Evolutionary conservation across 2,329 filamentous ascomycete genomes (phyloP), one percentile per base, ranked within the genome.

Genomic region (Podosphaera xanthii): DNA sequence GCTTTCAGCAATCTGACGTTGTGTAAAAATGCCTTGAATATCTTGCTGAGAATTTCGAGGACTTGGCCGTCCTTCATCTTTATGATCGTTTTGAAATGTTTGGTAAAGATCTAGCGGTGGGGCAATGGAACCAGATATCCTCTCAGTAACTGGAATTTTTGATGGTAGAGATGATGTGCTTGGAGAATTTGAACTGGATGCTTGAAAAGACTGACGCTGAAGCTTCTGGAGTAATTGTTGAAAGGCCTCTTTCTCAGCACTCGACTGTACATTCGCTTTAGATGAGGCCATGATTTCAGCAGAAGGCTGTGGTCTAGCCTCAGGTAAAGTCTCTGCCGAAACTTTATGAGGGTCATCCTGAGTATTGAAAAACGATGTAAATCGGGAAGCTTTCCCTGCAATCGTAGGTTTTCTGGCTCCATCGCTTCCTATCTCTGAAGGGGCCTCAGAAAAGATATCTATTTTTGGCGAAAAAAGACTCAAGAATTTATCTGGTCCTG

Each of bases 221-320:
- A 95, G 78, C 77, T 95, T 94, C 64, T 86, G 80, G 42, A 95
- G 74, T 53, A 96, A 79, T 52, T 83, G 80, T 63, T 88, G 81
- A 71, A 96, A 95, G 0, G 88, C 90, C 69, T 89, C 85, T 70
- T 88, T 87, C 67, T 95, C 90, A 8, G 63, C 56, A 58, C 63
- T 62, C 33, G 61, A 58, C 54, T 61, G 70, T 63, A 57, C 46
- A 30, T 54, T 59, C 14, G 34, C 57, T 31, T 40, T 44, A 48
- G 63, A 65, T 44, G 64, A 62, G 40, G 50, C 59, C 38, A 63
- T 61, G 50, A 67, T 48, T 44, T 62, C 64, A 57, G 62, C 59
- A 7, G 65, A 70, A 49, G 70, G 22, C 14, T 48, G 38, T 22
- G 38, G 34, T n/a, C 42, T 65, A 60, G 71, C 71, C 12, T 75